Evolutionary conservation across 2,329 filamentous ascomycete species (phyloP).

Genomic region (Phoma sp.): DNA sequence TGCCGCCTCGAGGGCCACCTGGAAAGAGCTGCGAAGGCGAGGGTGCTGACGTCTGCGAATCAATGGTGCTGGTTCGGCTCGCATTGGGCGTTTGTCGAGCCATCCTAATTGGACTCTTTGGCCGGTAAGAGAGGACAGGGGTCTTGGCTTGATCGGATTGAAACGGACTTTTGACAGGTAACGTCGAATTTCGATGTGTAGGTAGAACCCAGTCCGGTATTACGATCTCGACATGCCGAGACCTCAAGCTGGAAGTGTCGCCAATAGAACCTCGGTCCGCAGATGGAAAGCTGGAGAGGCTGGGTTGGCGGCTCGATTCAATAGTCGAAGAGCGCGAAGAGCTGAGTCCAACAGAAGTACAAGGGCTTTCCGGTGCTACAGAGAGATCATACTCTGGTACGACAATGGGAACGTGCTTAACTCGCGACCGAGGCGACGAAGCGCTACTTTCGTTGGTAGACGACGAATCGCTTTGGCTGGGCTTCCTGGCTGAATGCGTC

Average conservation of each 20-base stretch:
- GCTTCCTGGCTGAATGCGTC: slow-evolving; percentile 26
- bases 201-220: slow-evolving; percentile 55
- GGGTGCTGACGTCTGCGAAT: slow-evolving; percentile 53
- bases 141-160: slow-evolving; percentile 24
- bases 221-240: slow-evolving; percentile 58
- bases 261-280: slow-evolving; percentile 38
- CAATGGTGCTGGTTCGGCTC: slow-evolving; percentile 55
- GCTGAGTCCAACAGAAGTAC: slow-evolving; percentile 42
- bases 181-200: slow-evolving; percentile 46
- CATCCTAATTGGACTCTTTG: slow-evolving; percentile 48
- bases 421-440: slow-evolving; percentile 35
- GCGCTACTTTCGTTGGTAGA: slow-evolving; percentile 26
- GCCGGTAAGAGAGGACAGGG: slow-evolving; percentile 26
- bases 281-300: slow-evolving; percentile 35
- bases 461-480: slow-evolving; percentile 28
- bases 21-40: slow-evolving; percentile 52
- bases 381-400: slow-evolving; percentile 50
- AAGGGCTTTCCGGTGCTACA: slow-evolving; percentile 45
- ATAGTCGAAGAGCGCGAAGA: slow-evolving; percentile 41
- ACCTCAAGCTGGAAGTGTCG: slow-evolving; percentile 40
- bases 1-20: slow-evolving; percentile 42
- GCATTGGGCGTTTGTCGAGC: slow-evolving; percentile 50
- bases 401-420: slow-evolving; percentile 54
- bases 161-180: slow-evolving; percentile 38
- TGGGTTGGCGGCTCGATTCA: slow-evolving; percentile 37